A percentile compares a stretch with the other conserved stretches of the same genome.
Conservation (phyloP, 2,329 filamentous ascomycete species). For the Endoconidiophora laricicola region DNA sequence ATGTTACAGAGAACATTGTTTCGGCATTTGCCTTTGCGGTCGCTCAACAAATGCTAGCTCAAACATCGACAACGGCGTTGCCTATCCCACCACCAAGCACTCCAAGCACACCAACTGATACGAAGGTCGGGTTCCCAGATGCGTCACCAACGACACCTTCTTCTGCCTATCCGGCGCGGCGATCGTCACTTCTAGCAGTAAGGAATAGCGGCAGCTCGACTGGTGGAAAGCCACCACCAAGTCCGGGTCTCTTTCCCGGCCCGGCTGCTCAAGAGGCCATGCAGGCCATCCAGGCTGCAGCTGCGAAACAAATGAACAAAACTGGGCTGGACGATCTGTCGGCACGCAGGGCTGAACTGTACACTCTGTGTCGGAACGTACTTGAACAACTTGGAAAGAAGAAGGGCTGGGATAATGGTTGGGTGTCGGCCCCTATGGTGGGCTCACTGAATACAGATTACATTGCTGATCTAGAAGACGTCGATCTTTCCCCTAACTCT, state of each 20-base stretch:
- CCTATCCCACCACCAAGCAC: slow-evolving; percentile 37
- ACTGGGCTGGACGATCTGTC: slow-evolving; percentile 65
- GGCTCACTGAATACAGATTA: slow-evolving; percentile 24
- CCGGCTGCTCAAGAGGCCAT: slow-evolving; percentile 24
- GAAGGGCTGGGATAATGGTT: slow-evolving; percentile 61
- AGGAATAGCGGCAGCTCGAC: slow-evolving; percentile 21
- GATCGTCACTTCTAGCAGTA: slow-evolving; percentile 38
- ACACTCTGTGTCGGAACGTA: slow-evolving; percentile 62
- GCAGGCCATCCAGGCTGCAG: slow-evolving; percentile 22
- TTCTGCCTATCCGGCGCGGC: slow-evolving; percentile 48
- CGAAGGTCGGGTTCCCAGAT: slow-evolving; percentile 30
- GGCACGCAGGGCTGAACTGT: slow-evolving; percentile 66
- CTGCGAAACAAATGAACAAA: slow-evolving; percentile 33
- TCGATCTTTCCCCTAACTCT: slow-evolving; percentile 33
- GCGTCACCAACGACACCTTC: slow-evolving; percentile 19
- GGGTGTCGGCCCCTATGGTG: slow-evolving; percentile 42
- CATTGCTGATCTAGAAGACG: slow-evolving; percentile 37
- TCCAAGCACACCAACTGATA: slow-evolving; percentile 10
- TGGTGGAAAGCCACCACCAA: slow-evolving; percentile 21
- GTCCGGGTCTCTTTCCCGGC: slow-evolving; percentile 37
- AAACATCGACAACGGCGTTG: slow-evolving; percentile 53
- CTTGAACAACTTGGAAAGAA: slow-evolving; percentile 58
- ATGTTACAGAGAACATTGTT: slow-evolving; percentile 56
- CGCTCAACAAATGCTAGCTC: slow-evolving; percentile 57
- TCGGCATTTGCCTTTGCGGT: slow-evolving; percentile 65